phyloP scores from a whole-genome alignment of 1,284 basidiomycete species.

The Puccinia coronata region DNA sequence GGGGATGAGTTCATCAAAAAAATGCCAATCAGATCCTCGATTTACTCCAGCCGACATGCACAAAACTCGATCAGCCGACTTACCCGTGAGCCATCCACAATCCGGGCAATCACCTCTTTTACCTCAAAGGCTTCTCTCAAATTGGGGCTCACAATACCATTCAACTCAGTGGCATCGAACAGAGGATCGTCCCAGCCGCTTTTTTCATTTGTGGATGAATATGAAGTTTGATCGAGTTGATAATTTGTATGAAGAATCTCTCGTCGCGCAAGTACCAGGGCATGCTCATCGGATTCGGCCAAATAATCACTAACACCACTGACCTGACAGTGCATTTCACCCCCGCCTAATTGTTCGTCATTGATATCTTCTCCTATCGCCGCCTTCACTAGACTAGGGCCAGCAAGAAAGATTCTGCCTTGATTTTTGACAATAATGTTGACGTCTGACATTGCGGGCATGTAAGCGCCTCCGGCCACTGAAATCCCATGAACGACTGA shows the following conservation, averaged over 20 bases:
- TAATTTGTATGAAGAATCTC: conserved; percentile 70
- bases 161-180: conserved; percentile 76
- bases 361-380: conserved; percentile 91
- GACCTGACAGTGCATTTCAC: conserved; percentile 89
- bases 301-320: conserved; percentile 93
- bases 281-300: conserved; percentile 83
- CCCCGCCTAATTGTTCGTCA: conserved; percentile 83
- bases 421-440: conserved; percentile 92
- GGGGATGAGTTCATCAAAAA: neutral
- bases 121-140: conserved; percentile 85
- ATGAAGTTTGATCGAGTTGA: conserved; percentile 15
- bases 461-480: conserved; percentile 82
- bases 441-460: conserved; percentile 94
- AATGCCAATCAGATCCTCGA: neutral
- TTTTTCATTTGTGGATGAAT: neutral
- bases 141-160: conserved; percentile 88
- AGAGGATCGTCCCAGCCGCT: conserved; percentile 70
- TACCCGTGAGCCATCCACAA: conserved; percentile 77
- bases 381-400: conserved; percentile 90
- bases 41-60: neutral
- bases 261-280: conserved; percentile 77
- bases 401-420: conserved; percentile 92
- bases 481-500: conserved; percentile 91
- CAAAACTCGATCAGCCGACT: neutral
- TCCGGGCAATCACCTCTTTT: conserved; percentile 84